A percentile compares a stretch with the other conserved stretches of the same genome.
Evolutionary conservation across 169 alveolate genomes (phyloP).

Genomic region (Prorocentrum cordatum): DNA sequence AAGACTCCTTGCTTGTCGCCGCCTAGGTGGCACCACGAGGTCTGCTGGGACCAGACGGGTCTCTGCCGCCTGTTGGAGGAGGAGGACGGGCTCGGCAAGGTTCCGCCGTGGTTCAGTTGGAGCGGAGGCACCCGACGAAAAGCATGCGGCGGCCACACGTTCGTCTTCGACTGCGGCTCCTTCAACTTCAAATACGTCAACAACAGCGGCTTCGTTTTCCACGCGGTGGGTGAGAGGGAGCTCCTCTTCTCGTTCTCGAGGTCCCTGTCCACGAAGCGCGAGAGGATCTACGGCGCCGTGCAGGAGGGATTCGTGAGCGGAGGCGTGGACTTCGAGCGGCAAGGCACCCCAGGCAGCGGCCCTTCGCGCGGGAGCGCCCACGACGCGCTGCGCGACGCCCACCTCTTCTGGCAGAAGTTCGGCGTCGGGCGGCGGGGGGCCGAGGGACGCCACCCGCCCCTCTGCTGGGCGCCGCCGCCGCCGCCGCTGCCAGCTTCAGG

Average conservation of each 20-base stretch:
- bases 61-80: slow-evolving; percentile 34
- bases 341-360: no score
- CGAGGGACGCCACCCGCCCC: no score
- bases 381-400: no score
- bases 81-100: neutral
- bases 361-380: no score
- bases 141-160: neutral
- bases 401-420: no score
- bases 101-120: slow-evolving; percentile 34
- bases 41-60: slow-evolving; percentile 69
- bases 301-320: slow-evolving; percentile 22
- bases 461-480: no score
- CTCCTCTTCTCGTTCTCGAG: slow-evolving; percentile 4
- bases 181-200: slow-evolving; percentile 62
- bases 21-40: slow-evolving; percentile 32
- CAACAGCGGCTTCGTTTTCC: slow-evolving; percentile 42
- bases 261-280: slow-evolving; percentile 1
- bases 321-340: slow-evolving; percentile 8
- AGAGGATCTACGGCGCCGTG: slow-evolving; percentile 6
- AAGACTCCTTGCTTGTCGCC: no score
- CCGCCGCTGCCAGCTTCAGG: no score
- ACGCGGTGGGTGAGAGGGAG: slow-evolving; percentile 53
- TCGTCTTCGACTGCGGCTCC: slow-evolving; percentile 22
- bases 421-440: no score
- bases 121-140: slow-evolving; percentile 4